Evolutionary conservation across 192 early-diverging fungal genomes (phyloP), one percentile per base, ranked within the genome.

Genomic region (Lobulomyces angularis): DNA sequence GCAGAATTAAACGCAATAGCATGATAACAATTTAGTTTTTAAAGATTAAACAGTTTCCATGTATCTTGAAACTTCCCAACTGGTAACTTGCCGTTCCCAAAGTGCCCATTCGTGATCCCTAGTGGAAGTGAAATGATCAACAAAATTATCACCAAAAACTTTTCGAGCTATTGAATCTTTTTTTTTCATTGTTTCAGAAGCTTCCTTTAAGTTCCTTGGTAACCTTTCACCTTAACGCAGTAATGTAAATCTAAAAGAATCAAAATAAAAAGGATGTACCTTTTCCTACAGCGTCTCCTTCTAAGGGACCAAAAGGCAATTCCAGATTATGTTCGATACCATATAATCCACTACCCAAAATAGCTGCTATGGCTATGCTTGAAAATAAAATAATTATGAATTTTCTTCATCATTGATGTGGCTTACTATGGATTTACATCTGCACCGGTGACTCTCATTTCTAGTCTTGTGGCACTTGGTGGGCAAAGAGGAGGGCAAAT

Each of bases 341-440:
- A 35, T 78, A 72, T 2, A 75, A 57, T 3, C 86, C 86, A 41
- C 72, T 71, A 7, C 71, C 81, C 8, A 86, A 47, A 38, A 80
- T 68, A 14, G 75, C 79, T 26, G 80, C 77, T 40, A 80, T 69
- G 1, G 75, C 78, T 32, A 12, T 12, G 31, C n/a, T 32, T 32
- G 12, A 32, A 32, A 32, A 12, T n/a, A 32, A 32, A 12, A 12
- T 32, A 12, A 32, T 32, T 32, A 12, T 32, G 31, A 12, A 32
- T 32, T 12, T 32, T n/a, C 31, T 12, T 12, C 31, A 32, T 12
- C 12, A 32, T n/a, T n/a, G n/a, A 32, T n/a, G n/a, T n/a, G n/a
- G n/a, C n/a, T n/a, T n/a, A n/a, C 50, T 88, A 83, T 21, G 81
- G 61, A 52, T 86, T 88, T 27, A 81, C 76, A 56, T 88, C 86